Base-by-base conservation (phyloP, 129 eudicot species). In the Ambrosia trifida region DNA sequence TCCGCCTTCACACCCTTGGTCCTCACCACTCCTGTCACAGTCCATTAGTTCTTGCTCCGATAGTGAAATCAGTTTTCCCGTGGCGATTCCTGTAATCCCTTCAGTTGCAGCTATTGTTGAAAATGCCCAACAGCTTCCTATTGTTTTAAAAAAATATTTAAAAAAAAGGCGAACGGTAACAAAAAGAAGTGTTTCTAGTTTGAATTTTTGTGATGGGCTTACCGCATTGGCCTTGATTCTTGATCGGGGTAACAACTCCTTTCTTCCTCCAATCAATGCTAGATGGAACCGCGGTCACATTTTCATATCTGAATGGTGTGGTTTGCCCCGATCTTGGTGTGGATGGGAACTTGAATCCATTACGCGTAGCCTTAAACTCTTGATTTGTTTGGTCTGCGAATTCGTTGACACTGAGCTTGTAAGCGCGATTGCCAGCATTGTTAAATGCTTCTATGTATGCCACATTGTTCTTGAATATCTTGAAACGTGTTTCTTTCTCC, bases 91-190 rank as follows among this genome's bases (percentile, higher is more conserved):
- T 75, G 83, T 85, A 71, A 88, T 88, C 46, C 96, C 96, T 66
- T 85, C 96, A 3, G 83, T 83, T 7, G 80, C 89, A 18, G 72
- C 96, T 33, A 88, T 81, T 2, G 96, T 77, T 2, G 96, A 85
- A 77, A 88, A 88, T 33, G 95, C 88, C 95, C 95, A 88, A 73
- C 95, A 88, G 74, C 95, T 88, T 9, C 95, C 95, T 88, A 78
- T 73, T 70, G 58, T 52, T 10, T 9, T 1, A 16, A 52, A 52
- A 17, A 1, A 16, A 6, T 18, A 52, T 17, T 16, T 0, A 52
- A 52, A 6, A 9, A 18, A 52, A 3, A 52, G 0, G 17, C 17
- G 7, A 52, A 18, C 3, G 1, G 2, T 52, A 52, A 14, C 30
- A 17, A 52, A 52, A 52, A 7, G 57, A 17, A 17, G 30, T 58